These are phyloP conservation scores for Aspergillus luchuensis DNA, from an alignment of 2,329 filamentous ascomycete species.

Conservation along the genomic window DNA sequence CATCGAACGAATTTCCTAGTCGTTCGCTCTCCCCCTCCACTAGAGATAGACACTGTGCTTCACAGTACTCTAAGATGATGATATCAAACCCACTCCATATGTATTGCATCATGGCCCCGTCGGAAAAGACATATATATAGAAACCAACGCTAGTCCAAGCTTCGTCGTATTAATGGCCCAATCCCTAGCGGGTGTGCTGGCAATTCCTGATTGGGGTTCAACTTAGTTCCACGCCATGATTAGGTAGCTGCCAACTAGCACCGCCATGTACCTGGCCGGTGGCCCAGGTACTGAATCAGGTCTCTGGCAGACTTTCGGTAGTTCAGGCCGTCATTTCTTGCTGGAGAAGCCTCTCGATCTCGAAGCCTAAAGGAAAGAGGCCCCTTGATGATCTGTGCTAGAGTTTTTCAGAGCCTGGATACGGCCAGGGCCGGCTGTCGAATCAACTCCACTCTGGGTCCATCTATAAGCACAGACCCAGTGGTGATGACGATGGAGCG, in stretches of 20 bases:
- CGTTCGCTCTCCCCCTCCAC: not conserved
- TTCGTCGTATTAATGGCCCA: conserved; percentile 6
- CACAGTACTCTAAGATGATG: not conserved
- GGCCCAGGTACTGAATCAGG: not conserved
- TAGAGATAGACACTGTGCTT: not conserved
- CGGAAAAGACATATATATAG: conserved; percentile 3
- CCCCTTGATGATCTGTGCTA: not conserved
- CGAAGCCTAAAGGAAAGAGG: not conserved
- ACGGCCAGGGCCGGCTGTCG: not conserved
- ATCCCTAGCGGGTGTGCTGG: conserved; percentile 10
- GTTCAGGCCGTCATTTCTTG: not conserved
- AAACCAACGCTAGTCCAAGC: conserved; percentile 7
- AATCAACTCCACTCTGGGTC: not conserved
- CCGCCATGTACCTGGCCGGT: not conserved
- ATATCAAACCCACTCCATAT: not conserved
- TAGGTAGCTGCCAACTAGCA: conserved; percentile 3
- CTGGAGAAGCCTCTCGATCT: not conserved
- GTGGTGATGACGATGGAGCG: not conserved
- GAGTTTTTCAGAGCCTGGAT: not conserved
- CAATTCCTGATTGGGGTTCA: conserved; percentile 2
- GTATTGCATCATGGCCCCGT: conserved; percentile 8
- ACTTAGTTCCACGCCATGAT: conserved; percentile 5
- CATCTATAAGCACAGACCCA: conserved; percentile 5
- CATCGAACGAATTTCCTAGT: not conserved
- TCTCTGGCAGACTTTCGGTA: not conserved